Conservation (phyloP, 139 green algal species). For the Coccomyxa sp. region DNA sequence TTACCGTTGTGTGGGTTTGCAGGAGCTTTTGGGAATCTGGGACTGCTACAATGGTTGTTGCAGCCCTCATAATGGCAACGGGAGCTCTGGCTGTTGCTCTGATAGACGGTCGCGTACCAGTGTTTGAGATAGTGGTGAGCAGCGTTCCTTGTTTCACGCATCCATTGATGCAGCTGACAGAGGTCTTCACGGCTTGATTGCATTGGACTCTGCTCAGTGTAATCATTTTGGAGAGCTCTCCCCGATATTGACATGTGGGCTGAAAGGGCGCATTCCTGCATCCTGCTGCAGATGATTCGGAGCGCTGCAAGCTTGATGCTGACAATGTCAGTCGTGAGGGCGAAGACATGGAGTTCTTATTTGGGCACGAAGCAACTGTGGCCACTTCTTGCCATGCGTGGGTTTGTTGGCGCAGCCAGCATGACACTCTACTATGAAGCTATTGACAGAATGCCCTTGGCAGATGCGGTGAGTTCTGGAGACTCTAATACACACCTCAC, state of each 20-base stretch:
- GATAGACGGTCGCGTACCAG: slow-evolving; percentile 10
- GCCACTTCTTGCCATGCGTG: slow-evolving; percentile 17
- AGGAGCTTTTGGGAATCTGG: neutral
- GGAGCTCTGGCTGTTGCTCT: slow-evolving; percentile 8
- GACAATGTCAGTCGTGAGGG: neutral
- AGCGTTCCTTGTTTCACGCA: neutral
- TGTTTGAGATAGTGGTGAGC: slow-evolving; percentile 26
- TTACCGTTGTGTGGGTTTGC: neutral
- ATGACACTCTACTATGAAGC: slow-evolving; percentile 39
- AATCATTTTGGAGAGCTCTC: neutral
- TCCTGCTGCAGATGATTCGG: slow-evolving; percentile 2
- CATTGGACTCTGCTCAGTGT: neutral
- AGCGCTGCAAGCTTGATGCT: neutral
- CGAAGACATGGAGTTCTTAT: neutral
- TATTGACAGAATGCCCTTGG: slow-evolving; percentile 25
- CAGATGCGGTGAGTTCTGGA: slow-evolving; percentile 11
- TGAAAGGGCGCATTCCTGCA: neutral
- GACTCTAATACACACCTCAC: neutral
- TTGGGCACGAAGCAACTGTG: neutral
- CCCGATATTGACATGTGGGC: neutral
- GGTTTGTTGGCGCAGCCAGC: slow-evolving; percentile 20
- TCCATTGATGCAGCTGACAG: neutral
- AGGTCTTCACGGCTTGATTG: neutral
- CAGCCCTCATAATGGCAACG: neutral
- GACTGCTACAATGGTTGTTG: neutral